Conservation (phyloP, 1,284 basidiomycete genomes). For the Leucoagaricus sp. region DNA sequence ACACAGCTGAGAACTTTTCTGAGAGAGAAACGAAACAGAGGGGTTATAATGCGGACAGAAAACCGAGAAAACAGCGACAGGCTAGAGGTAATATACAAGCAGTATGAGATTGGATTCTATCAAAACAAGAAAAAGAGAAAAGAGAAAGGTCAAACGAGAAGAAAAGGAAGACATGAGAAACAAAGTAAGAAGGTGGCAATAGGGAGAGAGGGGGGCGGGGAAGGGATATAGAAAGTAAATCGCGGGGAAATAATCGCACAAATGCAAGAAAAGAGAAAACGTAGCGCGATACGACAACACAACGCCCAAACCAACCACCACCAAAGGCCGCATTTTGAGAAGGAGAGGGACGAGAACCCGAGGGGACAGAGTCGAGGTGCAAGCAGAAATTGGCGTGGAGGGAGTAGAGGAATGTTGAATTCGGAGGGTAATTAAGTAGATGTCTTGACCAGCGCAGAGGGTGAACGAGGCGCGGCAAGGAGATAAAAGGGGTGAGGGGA, state of each 20-base stretch:
- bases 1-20: background rate
- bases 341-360: too few relatives aligned
- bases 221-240: background rate
- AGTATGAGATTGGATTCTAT: slow-evolving; percentile 12
- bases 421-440: too few relatives aligned
- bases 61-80: slow-evolving; percentile 1
- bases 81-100: slow-evolving; percentile 14
- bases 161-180: background rate
- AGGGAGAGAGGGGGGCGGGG: background rate
- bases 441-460: background rate
- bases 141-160: background rate
- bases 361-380: too few relatives aligned
- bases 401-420: too few relatives aligned
- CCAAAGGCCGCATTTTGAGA: background rate
- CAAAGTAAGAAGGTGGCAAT: background rate
- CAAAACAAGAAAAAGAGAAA: slow-evolving; percentile 17
- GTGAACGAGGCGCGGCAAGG: background rate
- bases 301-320: background rate
- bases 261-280: background rate
- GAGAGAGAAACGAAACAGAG: background rate
- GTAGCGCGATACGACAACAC: background rate
- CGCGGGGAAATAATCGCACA: background rate
- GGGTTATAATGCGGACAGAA: slow-evolving; percentile 3
- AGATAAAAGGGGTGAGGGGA: background rate
- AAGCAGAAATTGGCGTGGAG: too few relatives aligned